Base-by-base conservation (phyloP, 2,329 filamentous ascomycete species). In the Apiospora pterosperma region DNA sequence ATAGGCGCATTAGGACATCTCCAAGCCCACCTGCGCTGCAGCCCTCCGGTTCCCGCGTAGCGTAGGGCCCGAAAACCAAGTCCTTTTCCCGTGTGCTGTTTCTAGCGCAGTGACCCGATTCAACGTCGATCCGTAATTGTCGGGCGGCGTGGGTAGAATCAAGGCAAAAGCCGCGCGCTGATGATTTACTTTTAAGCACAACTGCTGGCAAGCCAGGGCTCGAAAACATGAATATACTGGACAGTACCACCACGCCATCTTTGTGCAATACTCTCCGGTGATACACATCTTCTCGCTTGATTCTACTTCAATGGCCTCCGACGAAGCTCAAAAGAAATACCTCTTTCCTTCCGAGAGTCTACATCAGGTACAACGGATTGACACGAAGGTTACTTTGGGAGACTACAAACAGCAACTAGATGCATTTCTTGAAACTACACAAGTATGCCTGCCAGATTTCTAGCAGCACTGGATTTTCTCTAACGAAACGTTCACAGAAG, bases 371-470 rank as follows among this genome's bases (percentile, higher is more conserved):
- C 28, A 59, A 34, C 34, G 12, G 28, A 31, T 59, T 59, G 34
- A 59, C 52, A 59, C 52, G 52, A 34, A 36, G 11, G 25, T 59
- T 34, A 25, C 52, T 59, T 59, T 59, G 25, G 34, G 48, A 12
- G 25, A 59, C 52, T 59, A 59, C 63, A 65, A 11, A 36, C 63
- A 61, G 44, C 44, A 52, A 52, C 44, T 52, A 52, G 28, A 52
- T 11, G 44, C 44, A 52, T 52, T 52, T 52, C 44, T 52, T 25
- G n/a, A 52, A 31, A 25, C 12, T 31, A 52, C 44, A 52, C 44
- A 25, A 11, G 12, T 52, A 52, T 4, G 44, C 19, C 28, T 8
- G 44, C 44, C 44, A 52, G 11, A 52, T 52, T 52, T 52, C 39
- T 42, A 52, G 44, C n/a, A 52, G 44, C 44, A 52, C 28, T 52